Conservation (phyloP, 352 stramenopile genomes). For the Pythium volutum region DNA sequence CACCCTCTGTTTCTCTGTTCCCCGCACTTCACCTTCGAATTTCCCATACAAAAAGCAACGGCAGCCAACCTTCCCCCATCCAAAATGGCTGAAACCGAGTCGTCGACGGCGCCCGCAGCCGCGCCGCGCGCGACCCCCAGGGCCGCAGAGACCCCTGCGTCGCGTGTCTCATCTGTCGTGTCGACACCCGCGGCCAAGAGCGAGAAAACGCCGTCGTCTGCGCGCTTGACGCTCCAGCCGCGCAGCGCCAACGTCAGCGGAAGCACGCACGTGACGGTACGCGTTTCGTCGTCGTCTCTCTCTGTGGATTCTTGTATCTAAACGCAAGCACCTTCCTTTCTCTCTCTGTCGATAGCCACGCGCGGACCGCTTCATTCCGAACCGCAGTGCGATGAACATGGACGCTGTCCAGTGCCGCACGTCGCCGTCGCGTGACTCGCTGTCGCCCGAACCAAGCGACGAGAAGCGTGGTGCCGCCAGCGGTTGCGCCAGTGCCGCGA, state of each 20-base stretch:
- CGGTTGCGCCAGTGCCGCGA: constrained; percentile 3
- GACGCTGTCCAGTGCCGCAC: constrained; percentile 73
- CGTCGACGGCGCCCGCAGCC: constrained; percentile 1
- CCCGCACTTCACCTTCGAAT: not conserved
- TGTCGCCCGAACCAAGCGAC: constrained; percentile 27
- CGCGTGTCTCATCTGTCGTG: not conserved
- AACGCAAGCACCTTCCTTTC: not conserved
- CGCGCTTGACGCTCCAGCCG: constrained; percentile 19
- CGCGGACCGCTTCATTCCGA: constrained; percentile 83
- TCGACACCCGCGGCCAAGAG: not conserved
- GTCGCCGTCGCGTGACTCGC: constrained; percentile 29
- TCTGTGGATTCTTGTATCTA: not conserved
- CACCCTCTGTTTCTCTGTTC: constrained; percentile 5
- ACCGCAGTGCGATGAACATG: constrained; percentile 85
- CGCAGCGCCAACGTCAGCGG: constrained; percentile 20
- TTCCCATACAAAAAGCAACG: constrained; percentile 5
- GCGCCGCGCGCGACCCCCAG: not conserved
- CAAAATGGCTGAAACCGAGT: constrained; percentile 13
- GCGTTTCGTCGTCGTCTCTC: not conserved
- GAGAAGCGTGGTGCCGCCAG: constrained; percentile 20
- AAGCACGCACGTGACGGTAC: constrained; percentile 21
- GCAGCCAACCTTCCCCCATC: not conserved
- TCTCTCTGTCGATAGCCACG: constrained; percentile 27
- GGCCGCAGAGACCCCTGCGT: not conserved
- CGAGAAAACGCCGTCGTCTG: constrained; percentile 8